Evolutionary conservation across 192 early-diverging fungal species (phyloP), one percentile per base, ranked within the genome.

Genomic region (Irineochytrium annulatum): DNA sequence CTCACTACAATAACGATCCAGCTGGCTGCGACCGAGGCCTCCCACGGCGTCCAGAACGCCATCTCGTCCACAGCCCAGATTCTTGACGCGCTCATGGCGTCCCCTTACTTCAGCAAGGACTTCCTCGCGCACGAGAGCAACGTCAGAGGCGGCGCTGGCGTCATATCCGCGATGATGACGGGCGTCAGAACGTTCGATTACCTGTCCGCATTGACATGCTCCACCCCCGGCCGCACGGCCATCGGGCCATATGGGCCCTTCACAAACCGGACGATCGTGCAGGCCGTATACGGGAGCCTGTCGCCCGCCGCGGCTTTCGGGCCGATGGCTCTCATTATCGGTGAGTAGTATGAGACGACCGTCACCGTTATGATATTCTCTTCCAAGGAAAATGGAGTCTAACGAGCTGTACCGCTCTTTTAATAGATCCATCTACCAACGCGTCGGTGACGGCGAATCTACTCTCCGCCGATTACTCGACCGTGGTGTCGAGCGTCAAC

Each of bases 381-480:
- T n/a, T n/a, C n/a, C n/a, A n/a, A n/a, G n/a, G n/a, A n/a, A n/a
- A n/a, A n/a, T n/a, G n/a, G n/a, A n/a, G n/a, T n/a, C n/a, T n/a
- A n/a, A n/a, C n/a, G n/a, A n/a, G n/a, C n/a, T n/a, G n/a, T n/a
- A n/a, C n/a, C n/a, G n/a, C n/a, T n/a, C n/a, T n/a, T n/a, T n/a
- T n/a, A n/a, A n/a, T n/a, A 49, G 46, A 49, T 49, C 46, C 46
- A 8, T 49, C 46, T 14, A 49, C 46, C 13, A 49, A 49, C 11
- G 11, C 11, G 13, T 22, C 22, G 17, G 26, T 24, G 5, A 22
- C 22, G 24, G 11, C 26, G 24, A 49, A 17, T 24, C 13, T 49
- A 24, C 26, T 22, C 24, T 8, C 8, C 24, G 6, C 8, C 11
- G 46, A 49, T 24, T 24, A 22, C 11, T 41, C 37, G 11, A 8